A percentile compares a stretch with the other conserved stretches of the same genome.
phyloP scores from a whole-genome alignment of 2,329 filamentous ascomycete species.

The Trichoderma koningii region DNA sequence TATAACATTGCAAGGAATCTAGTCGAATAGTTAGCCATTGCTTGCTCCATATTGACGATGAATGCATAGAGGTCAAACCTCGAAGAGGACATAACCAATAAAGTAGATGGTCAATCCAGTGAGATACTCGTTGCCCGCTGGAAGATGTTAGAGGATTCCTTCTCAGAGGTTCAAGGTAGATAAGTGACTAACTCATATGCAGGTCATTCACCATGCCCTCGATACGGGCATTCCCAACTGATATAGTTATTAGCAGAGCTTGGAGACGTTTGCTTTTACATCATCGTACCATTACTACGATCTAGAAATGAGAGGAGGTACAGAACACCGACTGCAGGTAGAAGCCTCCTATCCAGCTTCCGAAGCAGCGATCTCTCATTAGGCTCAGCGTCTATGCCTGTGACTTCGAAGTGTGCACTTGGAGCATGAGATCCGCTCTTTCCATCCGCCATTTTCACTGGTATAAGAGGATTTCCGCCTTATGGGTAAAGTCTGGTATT shows the following conservation, averaged over 20 bases:
- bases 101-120: slow-evolving; percentile 69
- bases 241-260: slow-evolving; percentile 30
- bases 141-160: neutral
- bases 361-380: slow-evolving; percentile 61
- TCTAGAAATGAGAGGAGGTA: slow-evolving; percentile 61
- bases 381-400: slow-evolving; percentile 35
- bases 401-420: neutral
- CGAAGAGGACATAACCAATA: slow-evolving; percentile 60
- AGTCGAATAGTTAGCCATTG: neutral
- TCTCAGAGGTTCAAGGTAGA: neutral
- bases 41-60: slow-evolving; percentile 7
- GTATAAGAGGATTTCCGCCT: neutral
- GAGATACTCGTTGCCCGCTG: slow-evolving; percentile 63
- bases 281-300: slow-evolving; percentile 56
- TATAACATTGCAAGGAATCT: slow-evolving; percentile 64
- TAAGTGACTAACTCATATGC: slow-evolving; percentile 49
- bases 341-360: slow-evolving; percentile 55
- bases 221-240: slow-evolving; percentile 61
- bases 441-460: neutral
- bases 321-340: slow-evolving; percentile 57
- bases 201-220: slow-evolving; percentile 57
- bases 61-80: slow-evolving; percentile 39
- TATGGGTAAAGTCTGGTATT: too few species aligned
- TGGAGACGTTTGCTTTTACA: slow-evolving; percentile 35
- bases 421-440: neutral